These are phyloP conservation scores for Neoboletus brunneissimus DNA, from an alignment of 768 basidiomycete genomes.

Conservation along the genomic window DNA sequence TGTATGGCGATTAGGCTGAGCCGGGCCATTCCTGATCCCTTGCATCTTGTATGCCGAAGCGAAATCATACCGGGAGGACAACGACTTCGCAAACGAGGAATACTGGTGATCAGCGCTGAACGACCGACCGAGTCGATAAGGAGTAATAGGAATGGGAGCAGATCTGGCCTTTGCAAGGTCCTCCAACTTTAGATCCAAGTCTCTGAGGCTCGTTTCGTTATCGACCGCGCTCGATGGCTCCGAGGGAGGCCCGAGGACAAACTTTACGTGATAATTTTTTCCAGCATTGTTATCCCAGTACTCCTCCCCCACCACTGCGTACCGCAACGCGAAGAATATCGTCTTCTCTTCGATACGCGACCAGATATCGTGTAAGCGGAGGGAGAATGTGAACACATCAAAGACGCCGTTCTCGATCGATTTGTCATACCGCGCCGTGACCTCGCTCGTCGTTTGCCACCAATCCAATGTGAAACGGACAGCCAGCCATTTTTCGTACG, in stretches of 20 bases:
- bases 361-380: conserved; percentile 77
- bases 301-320: conserved; percentile 66
- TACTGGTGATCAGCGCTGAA: conserved; percentile 28
- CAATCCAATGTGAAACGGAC: conserved; percentile 90
- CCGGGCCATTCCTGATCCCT: conserved; percentile 7
- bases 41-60: conserved; percentile 47
- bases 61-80: conserved; percentile 60
- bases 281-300: conserved; percentile 92
- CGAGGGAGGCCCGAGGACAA: conserved; percentile 37
- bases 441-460: conserved; percentile 97
- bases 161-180: conserved; percentile 46
- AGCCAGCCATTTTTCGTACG: conserved; percentile 83
- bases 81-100: conserved; percentile 34
- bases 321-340: conserved; percentile 75
- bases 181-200: conserved; percentile 66
- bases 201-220: conserved; percentile 47
- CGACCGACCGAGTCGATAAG: conserved; percentile 20
- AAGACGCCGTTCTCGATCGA: conserved; percentile 37
- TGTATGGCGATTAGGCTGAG: conserved; percentile 20
- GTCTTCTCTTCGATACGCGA: conserved; percentile 79
- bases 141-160: conserved; percentile 12
- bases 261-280: conserved; percentile 74
- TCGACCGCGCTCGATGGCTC: conserved; percentile 33
- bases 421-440: conserved; percentile 68
- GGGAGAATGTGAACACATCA: conserved; percentile 76